Base-by-base conservation (phyloP, 1,139 yeast genomes). In the Pneumocystis oryctolagi region DNA sequence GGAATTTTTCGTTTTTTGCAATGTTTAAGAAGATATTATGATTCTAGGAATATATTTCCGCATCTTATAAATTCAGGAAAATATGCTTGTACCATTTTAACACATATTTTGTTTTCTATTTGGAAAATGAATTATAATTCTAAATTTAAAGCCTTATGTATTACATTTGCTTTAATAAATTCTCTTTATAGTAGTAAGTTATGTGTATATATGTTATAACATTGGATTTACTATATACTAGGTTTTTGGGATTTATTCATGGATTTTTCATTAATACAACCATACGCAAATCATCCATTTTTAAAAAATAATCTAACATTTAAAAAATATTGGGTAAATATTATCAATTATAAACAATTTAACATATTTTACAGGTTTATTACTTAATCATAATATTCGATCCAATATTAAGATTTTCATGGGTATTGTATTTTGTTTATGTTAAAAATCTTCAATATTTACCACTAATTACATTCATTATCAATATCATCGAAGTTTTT, bases 11-110 rank as follows among this genome's bases (percentile, higher is more conserved):
- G 99, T 75, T 82, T 87, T 63, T 72, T 90, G 63, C 99, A 92
- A 73, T 92, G 98, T 74, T 73, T 85, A 37, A 78, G 99, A 69
- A 95, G 99, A 80, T 92, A 80, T 72, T 82, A 84, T 61, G 99
- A 92, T 71, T 86, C 97, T 0, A 92, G 95, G 1, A 96, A 90
- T 70, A 85, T 90, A 87, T 94, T 92, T 71, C 99, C 99, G 0
- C 99, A 92, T 78, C 75, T 92, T 66, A 92, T 96, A n/a, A 92
- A 92, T 71, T 88, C 89, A 79, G 70, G 78, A 59, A 92, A 92
- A 73, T 92, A 90, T 72, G 71, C 80, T 0, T 74, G 85, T 42
- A 80, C 89, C 1, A 80, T 87, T 2, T 68, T 81, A 32, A 89
- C 87, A 73, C 85, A 87, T 73, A 81, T 84, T 69, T 77, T 85